Conservation (phyloP, 2,329 filamentous ascomycete genomes). For the Dryadomyces quercus-mongolicae region DNA sequence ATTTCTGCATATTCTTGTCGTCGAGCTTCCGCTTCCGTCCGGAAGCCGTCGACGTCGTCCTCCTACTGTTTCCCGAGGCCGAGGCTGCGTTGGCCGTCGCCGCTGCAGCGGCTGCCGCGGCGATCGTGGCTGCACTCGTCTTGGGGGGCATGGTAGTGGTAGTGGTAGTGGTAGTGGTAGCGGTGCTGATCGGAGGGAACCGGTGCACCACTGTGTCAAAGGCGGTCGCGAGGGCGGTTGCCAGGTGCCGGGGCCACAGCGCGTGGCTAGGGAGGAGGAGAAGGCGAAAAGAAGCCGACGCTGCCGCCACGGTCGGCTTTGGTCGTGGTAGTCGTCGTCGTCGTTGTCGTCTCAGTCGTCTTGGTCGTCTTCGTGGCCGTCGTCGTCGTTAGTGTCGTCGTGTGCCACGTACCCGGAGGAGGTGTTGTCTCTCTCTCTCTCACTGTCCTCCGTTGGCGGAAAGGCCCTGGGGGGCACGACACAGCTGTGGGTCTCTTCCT, state of each 20-base stretch:
- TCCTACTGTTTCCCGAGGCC: neutral
- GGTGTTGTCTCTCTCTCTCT: neutral
- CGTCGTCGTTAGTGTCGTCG: neutral
- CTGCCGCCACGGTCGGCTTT: neutral
- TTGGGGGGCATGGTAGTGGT: neutral
- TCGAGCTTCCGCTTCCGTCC: conserved; percentile 38
- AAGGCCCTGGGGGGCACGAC: neutral
- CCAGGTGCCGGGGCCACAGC: neutral
- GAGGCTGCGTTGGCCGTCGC: neutral
- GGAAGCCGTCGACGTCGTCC: neutral
- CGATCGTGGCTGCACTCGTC: neutral
- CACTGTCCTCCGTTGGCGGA: neutral
- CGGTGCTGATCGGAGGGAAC: neutral
- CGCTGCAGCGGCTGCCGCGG: neutral
- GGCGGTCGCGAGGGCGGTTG: neutral
- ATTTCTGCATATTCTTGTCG: conserved; percentile 34
- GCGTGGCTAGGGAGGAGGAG: neutral
- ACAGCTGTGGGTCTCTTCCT: neutral
- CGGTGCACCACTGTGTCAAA: neutral
- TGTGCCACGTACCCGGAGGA: neutral
- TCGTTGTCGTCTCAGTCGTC: neutral
- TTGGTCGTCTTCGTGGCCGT: neutral
- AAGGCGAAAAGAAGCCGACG: neutral
- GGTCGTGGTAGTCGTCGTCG: neutral
- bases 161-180: no score